Base-by-base conservation (phyloP, 1,284 basidiomycete genomes). In the Gomphus sp. region DNA sequence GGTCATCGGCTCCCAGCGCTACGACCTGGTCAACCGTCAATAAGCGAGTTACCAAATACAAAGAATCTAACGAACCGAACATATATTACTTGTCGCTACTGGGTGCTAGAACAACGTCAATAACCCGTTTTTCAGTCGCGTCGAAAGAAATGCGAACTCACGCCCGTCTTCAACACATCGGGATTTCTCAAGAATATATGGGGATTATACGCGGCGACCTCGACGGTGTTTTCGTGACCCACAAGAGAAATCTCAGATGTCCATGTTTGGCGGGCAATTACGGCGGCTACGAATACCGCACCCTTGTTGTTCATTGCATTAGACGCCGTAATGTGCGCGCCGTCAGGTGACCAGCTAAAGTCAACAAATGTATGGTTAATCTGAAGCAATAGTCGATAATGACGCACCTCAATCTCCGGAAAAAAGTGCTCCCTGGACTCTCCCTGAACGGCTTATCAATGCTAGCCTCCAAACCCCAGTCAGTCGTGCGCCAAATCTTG, bases 151-250 rank as follows among this genome's bases (percentile, higher is more conserved):
- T 39, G 48, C 33, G 33, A 16, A 61, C 50, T 53, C 54, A 58
- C 50, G 12, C 58, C 47, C 41, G 39, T 31, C 31, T 48, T 51
- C 53, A 51, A 36, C 25, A 52, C 56, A 2, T 74, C 68, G n/a
- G 81, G 76, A 64, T 92, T 85, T 28, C 89, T 82, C 56, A 95
- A 78, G 72, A 97, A 97, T 16, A 97, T 86, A 62, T 93, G 87
- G 0, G 94, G 94, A 67, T 95, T 96, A 70, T 97, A 98, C 0
- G 89, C 78, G 18, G 93, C 91, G 51, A 97, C 94, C 74, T 97
- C 90, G n/a, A 99, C 89, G 0, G 94, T 96, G 67, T 98, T 97
- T 70, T 96, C 93, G 68, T 99, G 96, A 0, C 96, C 96, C 47
- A 99, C 95, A 56, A 99, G 80, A 63, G 89, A 93, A 55, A 95